Evolutionary conservation across 106 monocot species (phyloP).

Genomic region (Cymbidium sinense): DNA sequence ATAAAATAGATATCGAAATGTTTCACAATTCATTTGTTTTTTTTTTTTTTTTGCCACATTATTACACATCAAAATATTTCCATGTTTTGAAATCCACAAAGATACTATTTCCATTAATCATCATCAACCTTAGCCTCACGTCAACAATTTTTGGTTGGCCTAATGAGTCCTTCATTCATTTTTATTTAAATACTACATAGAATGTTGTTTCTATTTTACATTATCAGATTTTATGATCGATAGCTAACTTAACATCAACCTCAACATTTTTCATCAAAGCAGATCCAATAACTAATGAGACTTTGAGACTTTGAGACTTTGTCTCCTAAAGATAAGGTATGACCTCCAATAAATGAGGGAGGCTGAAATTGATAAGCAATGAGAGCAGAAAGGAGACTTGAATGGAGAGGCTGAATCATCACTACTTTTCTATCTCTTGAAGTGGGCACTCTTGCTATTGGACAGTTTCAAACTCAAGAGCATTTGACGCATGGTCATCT

Average conservation of each 20-base stretch:
- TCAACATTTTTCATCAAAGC: not conserved
- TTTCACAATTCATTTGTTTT: too few relatives aligned
- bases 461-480: too few relatives aligned
- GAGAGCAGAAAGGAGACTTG: too few relatives aligned
- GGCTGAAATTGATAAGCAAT: too few relatives aligned
- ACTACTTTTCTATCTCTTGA: too few relatives aligned
- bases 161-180: not conserved
- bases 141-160: not conserved
- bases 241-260: not conserved
- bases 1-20: not conserved
- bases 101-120: not conserved
- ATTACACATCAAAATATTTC: not conserved
- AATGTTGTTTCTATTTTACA: not conserved
- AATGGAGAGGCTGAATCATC: too few relatives aligned
- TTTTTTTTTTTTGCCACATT: not conserved
- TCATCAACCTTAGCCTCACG: not conserved
- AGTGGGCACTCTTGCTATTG: too few relatives aligned
- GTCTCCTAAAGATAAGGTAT: too few relatives aligned
- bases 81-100: not conserved
- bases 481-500: too few relatives aligned
- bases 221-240: not conserved
- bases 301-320: too few relatives aligned
- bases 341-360: too few relatives aligned
- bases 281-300: too few relatives aligned
- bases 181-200: not conserved